Percentiles rank a stretch among this genome's conserved stretches.
Conservation (phyloP, 805 yeast genomes). For the Yamadazyma scolyti region DNA sequence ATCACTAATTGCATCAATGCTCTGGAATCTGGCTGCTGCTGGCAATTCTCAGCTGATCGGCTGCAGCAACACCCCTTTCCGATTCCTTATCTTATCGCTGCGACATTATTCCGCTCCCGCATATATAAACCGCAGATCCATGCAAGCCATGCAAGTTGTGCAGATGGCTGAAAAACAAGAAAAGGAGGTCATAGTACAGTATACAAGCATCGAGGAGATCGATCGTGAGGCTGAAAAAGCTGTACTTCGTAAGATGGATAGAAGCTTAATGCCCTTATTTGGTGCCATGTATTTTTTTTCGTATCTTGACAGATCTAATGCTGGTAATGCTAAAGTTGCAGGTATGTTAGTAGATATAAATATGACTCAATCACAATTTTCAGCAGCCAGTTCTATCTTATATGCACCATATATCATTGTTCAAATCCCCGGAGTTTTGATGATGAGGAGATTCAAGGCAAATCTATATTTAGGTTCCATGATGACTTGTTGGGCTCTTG, state of each 20-base stretch:
- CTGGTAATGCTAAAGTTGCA: conserved; percentile 57
- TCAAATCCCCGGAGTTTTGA: conserved; percentile 35
- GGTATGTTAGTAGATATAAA: conserved; percentile 43
- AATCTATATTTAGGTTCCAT: conserved; percentile 6
- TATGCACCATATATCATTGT: conserved; percentile 44
- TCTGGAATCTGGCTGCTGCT: no score
- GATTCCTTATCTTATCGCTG: no score
- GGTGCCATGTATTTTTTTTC: conserved; percentile 42
- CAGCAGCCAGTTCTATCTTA: conserved; percentile 42
- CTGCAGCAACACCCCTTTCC: no score
- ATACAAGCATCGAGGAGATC: no score
- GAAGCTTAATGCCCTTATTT: conserved; percentile 40
- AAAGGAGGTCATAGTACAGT: no score
- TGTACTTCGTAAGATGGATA: conserved; percentile 41
- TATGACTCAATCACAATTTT: conserved; percentile 36
- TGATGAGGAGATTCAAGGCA: conserved; percentile 32
- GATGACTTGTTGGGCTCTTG: conserved; percentile 16
- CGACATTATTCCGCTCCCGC: no score
- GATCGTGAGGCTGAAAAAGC: conserved; percentile 17
- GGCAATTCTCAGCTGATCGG: no score
- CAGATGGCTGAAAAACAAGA: no score
- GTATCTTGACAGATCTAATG: conserved; percentile 51
- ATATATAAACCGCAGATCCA: no score
- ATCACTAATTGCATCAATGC: no score
- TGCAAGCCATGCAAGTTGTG: no score